Evolutionary conservation across 306 rosid species (phyloP).

Genomic region (Rosa lucieae): DNA sequence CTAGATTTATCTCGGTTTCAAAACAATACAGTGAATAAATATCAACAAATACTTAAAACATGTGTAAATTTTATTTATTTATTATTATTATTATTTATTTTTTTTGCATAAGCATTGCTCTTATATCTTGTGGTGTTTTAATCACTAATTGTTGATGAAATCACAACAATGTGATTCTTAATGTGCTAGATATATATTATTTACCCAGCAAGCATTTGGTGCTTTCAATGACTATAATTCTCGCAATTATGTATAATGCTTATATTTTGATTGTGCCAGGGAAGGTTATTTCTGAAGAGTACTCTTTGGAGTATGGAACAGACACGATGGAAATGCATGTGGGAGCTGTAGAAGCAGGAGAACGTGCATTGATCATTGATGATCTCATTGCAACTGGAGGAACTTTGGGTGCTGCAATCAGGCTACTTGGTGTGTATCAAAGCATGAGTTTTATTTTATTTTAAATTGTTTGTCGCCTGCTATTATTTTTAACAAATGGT

Average conservation of each 20-base stretch:
- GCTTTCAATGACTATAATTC: neutral
- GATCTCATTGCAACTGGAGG: slow-evolving; percentile 99
- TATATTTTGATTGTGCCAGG: slow-evolving; percentile 44
- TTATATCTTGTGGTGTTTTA: neutral
- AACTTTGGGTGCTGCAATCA: slow-evolving; percentile 87
- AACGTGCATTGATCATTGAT: slow-evolving; percentile 86
- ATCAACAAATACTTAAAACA: neutral
- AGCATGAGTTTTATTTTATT: neutral
- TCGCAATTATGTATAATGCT: neutral
- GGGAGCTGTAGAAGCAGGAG: slow-evolving; percentile 88
- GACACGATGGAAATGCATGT: slow-evolving; percentile 97
- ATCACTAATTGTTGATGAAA: neutral
- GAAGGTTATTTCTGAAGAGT: slow-evolving; percentile 93
- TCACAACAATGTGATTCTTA: neutral
- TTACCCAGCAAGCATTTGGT: neutral
- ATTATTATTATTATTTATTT: no score
- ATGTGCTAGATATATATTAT: neutral
- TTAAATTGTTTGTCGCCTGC: neutral
- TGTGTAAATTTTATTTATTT: no score
- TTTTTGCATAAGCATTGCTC: neutral
- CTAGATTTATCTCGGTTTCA: neutral
- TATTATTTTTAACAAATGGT: neutral
- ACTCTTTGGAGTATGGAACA: slow-evolving; percentile 93
- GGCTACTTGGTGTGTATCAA: slow-evolving; percentile 63
- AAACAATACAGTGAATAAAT: neutral